Percentiles rank a stretch among this genome's conserved stretches.
phyloP scores from a whole-genome alignment of 2,329 filamentous ascomycete genomes.

The Pseudogymnoascus sp. region DNA sequence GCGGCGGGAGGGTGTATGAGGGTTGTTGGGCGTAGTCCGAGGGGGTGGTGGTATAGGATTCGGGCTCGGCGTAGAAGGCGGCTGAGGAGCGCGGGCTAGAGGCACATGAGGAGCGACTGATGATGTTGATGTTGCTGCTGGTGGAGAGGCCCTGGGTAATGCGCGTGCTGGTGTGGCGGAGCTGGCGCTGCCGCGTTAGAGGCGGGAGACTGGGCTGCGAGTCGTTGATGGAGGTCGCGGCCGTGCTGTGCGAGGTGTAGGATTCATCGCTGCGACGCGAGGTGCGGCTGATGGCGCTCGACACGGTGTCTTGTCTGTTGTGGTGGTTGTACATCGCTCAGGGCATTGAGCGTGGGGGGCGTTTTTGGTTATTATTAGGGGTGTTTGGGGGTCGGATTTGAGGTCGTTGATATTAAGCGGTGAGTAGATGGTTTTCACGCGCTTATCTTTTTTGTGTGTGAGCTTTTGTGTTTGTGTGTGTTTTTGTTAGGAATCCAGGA shows the following conservation, averaged over 20 bases:
- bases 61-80: constrained; percentile 42
- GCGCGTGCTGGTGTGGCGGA: constrained; percentile 15
- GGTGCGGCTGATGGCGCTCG: constrained; percentile 31
- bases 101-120: constrained; percentile 15
- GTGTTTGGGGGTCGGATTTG: neutral
- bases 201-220: constrained; percentile 12
- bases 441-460: too few relatives aligned
- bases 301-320: constrained; percentile 19
- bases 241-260: constrained; percentile 34
- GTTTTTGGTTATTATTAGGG: neutral
- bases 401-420: neutral
- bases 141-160: constrained; percentile 14
- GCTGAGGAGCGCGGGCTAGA: constrained; percentile 30
- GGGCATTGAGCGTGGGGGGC: neutral
- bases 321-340: neutral
- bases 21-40: constrained; percentile 28
- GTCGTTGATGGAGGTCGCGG: constrained; percentile 39
- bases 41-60: constrained; percentile 28
- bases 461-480: too few relatives aligned
- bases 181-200: constrained; percentile 18
- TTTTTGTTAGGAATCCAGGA: neutral
- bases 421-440: too few relatives aligned
- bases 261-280: constrained; percentile 39
- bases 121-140: too few relatives aligned
- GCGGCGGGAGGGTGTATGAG: constrained; percentile 51